phyloP scores from a whole-genome alignment of 257 asterid species.

The Solanum lycopersicoides region DNA sequence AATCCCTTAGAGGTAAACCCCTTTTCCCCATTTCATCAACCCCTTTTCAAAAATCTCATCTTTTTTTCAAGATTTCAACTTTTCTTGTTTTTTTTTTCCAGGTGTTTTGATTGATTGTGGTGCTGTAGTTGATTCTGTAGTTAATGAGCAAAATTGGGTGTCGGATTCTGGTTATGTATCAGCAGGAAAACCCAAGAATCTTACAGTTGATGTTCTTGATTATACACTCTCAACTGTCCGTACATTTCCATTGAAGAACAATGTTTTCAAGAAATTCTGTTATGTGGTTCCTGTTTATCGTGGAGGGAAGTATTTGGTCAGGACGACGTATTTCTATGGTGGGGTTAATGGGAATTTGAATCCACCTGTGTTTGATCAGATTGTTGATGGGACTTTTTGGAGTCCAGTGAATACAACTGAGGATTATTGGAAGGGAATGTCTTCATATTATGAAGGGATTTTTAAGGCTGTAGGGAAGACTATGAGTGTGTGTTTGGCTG shows the following conservation, averaged over 20 bases:
- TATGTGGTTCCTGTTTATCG: constrained; percentile 61
- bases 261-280: constrained; percentile 67
- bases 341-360: constrained; percentile 48
- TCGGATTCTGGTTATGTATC: constrained; percentile 47
- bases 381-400: constrained; percentile 95
- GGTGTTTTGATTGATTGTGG: constrained; percentile 73
- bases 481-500: constrained; percentile 82
- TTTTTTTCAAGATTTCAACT: background rate
- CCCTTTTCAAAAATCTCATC: background rate
- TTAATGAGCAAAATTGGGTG: constrained; percentile 48
- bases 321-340: constrained; percentile 83
- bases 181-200: constrained; percentile 35
- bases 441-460: constrained; percentile 58
- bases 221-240: constrained; percentile 55
- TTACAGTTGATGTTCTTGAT: constrained; percentile 14
- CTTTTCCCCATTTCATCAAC: background rate
- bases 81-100: constrained; percentile 4
- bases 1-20: constrained; percentile 44
- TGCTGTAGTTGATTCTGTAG: constrained; percentile 23
- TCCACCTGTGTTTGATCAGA: constrained; percentile 91
- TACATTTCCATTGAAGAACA: constrained; percentile 50
- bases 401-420: constrained; percentile 72
- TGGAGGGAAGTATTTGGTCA: constrained; percentile 44
- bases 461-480: constrained; percentile 67
- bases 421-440: constrained; percentile 29